A percentile compares a stretch with the other conserved stretches of the same genome.
phyloP scores from a whole-genome alignment of 2,329 filamentous ascomycete species.

The Escovopsis sp. region DNA sequence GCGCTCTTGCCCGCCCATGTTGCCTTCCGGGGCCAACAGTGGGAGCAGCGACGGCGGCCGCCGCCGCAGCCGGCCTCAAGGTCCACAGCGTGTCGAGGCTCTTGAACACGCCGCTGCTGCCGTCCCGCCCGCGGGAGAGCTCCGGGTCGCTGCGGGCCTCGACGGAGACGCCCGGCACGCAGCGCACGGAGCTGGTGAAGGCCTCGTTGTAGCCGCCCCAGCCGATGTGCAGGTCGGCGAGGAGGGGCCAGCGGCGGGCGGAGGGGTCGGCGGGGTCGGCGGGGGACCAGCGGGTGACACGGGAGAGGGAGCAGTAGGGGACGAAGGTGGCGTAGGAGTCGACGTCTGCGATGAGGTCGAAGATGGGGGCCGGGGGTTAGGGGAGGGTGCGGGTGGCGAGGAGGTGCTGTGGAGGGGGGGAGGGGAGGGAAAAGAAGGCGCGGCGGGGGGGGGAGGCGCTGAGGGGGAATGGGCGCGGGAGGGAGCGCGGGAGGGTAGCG shows the following conservation, averaged over 20 bases:
- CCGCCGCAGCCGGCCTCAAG: conserved; percentile 29
- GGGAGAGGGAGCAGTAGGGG: conserved; percentile 72
- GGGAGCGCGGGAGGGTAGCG: conserved; percentile 2
- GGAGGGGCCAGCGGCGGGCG: conserved; percentile 47
- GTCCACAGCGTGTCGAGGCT: conserved; percentile 58
- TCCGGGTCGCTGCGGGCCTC: conserved; percentile 56
- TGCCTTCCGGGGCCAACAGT: too few relatives aligned
- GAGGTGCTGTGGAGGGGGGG: conserved; percentile 41
- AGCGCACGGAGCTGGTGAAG: conserved; percentile 68
- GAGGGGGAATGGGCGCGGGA: neutral
- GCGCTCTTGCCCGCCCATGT: too few relatives aligned
- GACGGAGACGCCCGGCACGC: conserved; percentile 55
- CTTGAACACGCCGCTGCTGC: conserved; percentile 43
- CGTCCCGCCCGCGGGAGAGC: conserved; percentile 24
- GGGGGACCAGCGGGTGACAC: conserved; percentile 58
- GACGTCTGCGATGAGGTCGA: conserved; percentile 77
- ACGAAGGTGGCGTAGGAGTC: conserved; percentile 73
- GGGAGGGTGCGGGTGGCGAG: conserved; percentile 62
- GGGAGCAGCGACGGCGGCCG: too few relatives aligned
- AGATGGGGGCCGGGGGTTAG: conserved; percentile 56
- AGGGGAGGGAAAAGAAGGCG: conserved; percentile 22
- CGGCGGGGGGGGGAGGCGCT: conserved; percentile 13
- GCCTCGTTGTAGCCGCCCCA: conserved; percentile 73
- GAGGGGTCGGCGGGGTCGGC: conserved; percentile 29
- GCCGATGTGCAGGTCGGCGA: conserved; percentile 68